Conservation (phyloP, 805 yeast genomes). For the Nakazawaea wyomingensis region DNA sequence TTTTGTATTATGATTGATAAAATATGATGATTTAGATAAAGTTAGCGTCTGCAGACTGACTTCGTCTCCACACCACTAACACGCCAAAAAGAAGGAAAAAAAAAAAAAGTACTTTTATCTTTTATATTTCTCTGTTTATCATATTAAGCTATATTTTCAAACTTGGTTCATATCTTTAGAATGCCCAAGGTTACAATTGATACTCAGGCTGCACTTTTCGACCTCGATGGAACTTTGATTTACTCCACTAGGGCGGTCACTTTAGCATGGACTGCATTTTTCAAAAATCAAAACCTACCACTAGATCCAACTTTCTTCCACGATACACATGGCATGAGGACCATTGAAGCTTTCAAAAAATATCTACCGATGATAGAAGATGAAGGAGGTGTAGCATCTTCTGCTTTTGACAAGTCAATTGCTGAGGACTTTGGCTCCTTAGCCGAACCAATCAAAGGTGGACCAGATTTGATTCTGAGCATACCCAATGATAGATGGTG, state of each 20-base stretch:
- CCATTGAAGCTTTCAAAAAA: slow-evolving; percentile 67
- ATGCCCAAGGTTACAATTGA: slow-evolving; percentile 13
- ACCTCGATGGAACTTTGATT: slow-evolving; percentile 83
- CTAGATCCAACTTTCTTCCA: slow-evolving; percentile 67
- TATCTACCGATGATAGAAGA: slow-evolving; percentile 72
- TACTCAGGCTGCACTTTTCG: slow-evolving; percentile 46
- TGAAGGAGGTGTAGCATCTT: slow-evolving; percentile 53
- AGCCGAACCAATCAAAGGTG: slow-evolving; percentile 74
- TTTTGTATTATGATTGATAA: too few relatives aligned
- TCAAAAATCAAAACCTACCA: slow-evolving; percentile 58
- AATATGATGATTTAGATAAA: too few relatives aligned
- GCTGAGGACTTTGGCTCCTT: slow-evolving; percentile 66
- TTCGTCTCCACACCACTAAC: too few relatives aligned
- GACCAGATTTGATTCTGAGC: slow-evolving; percentile 54
- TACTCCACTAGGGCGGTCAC: slow-evolving; percentile 79
- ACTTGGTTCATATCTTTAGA: too few relatives aligned
- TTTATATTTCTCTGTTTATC: neutral
- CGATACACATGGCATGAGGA: slow-evolving; percentile 79
- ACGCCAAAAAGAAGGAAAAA: too few relatives aligned
- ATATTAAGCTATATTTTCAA: neutral
- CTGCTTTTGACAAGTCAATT: slow-evolving; percentile 56
- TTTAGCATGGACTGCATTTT: slow-evolving; percentile 74
- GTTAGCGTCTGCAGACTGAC: too few relatives aligned
- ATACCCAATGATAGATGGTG: slow-evolving; percentile 70
- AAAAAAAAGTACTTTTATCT: too few relatives aligned